A percentile compares a stretch with the other conserved stretches of the same genome.
Conservation (phyloP, 2,329 filamentous ascomycete genomes). For the Penicillium psychrosexuale region DNA sequence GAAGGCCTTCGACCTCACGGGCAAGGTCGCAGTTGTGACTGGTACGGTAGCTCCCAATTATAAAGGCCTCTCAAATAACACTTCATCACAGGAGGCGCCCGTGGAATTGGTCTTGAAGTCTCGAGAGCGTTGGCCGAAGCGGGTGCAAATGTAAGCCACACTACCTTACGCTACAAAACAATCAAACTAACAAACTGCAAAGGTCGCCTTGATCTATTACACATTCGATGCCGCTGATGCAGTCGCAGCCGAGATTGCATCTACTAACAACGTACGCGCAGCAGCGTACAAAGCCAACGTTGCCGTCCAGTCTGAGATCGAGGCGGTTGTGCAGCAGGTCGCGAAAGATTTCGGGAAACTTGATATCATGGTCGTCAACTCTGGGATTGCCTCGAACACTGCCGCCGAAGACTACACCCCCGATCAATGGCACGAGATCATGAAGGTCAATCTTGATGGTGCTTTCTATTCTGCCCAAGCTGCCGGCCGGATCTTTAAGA, state of each 20-base stretch:
- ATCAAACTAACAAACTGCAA: not conserved
- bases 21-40: conserved; percentile 29
- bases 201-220: conserved; percentile 34
- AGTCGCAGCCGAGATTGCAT: conserved; percentile 27
- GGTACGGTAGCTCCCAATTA: conserved; percentile 8
- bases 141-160: conserved; percentile 34
- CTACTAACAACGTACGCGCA: conserved; percentile 25
- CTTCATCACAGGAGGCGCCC: conserved; percentile 25
- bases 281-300: conserved; percentile 39
- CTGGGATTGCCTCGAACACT: conserved; percentile 39
- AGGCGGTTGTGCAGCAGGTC: conserved; percentile 33
- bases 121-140: conserved; percentile 40
- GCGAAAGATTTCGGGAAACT: conserved; percentile 43
- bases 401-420: conserved; percentile 40
- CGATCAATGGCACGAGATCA: conserved; percentile 42
- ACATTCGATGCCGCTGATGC: conserved; percentile 24
- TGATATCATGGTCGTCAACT: conserved; percentile 49
- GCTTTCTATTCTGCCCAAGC: conserved; percentile 41
- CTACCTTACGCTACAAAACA: not conserved
- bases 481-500: conserved; percentile 38
- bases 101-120: conserved; percentile 42
- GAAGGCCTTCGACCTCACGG: conserved; percentile 22
- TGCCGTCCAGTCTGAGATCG: conserved; percentile 29
- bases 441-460: conserved; percentile 41
- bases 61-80: not conserved